Evolutionary conservation across 345 rosid genomes (phyloP).

Genomic region (Brassica nigra): DNA sequence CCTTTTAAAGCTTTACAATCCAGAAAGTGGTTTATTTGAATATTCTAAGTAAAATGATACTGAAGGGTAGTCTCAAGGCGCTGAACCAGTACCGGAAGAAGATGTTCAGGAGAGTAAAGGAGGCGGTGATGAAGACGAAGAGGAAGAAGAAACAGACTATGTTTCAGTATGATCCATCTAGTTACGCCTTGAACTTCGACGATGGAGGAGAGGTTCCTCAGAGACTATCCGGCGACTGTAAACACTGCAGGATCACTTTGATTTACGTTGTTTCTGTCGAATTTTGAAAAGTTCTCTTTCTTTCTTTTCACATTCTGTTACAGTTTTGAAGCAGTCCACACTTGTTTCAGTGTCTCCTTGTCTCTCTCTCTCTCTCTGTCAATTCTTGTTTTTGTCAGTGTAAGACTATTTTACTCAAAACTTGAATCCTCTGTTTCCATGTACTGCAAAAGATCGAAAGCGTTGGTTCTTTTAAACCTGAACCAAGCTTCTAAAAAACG

Average conservation of each 20-base stretch:
- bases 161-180: slow-evolving; percentile 92
- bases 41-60: slow-evolving; percentile 26
- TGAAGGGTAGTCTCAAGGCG: slow-evolving; percentile 27
- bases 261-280: slow-evolving; percentile 53
- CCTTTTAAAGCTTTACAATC: neutral
- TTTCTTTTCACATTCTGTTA: slow-evolving; percentile 2
- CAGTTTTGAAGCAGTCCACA: slow-evolving; percentile 18
- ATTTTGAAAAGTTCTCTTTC: slow-evolving; percentile 19
- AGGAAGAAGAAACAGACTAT: slow-evolving; percentile 40
- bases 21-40: neutral
- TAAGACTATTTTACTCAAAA: neutral
- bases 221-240: slow-evolving; percentile 28
- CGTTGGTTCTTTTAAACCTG: neutral
- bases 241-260: slow-evolving; percentile 33
- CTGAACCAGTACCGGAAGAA: slow-evolving; percentile 36
- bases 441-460: neutral
- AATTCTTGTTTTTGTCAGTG: neutral
- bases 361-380: slow-evolving; percentile 1
- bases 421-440: slow-evolving; percentile 17
- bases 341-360: slow-evolving; percentile 10
- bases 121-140: slow-evolving; percentile 27
- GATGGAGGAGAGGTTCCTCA: slow-evolving; percentile 49
- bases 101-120: slow-evolving; percentile 31
- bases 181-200: slow-evolving; percentile 86
- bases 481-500: neutral